phyloP scores from a whole-genome alignment of 495 filamentous ascomycete species.

The Talaromyces proteolyticus region DNA sequence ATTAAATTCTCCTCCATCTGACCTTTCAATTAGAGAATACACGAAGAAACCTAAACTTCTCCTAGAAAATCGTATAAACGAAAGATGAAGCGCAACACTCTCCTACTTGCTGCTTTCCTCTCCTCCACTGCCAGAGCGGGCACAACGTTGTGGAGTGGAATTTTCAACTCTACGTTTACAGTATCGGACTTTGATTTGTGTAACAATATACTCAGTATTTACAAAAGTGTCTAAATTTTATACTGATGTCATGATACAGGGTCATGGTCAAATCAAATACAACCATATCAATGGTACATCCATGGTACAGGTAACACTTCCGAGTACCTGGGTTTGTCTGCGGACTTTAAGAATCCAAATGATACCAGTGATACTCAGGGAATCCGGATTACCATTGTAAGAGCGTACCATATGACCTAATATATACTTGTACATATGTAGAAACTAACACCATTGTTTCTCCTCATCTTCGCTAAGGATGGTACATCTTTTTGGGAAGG shows the following conservation, averaged over 20 bases:
- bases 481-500: slow-evolving; percentile 57
- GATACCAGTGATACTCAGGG: slow-evolving; percentile 56
- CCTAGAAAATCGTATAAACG: too few species aligned
- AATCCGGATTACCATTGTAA: slow-evolving; percentile 63
- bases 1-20: too few species aligned
- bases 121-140: slow-evolving; percentile 15
- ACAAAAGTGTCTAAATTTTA: slow-evolving; percentile 15
- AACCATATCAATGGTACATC: slow-evolving; percentile 71
- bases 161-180: slow-evolving; percentile 13
- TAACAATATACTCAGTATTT: neutral
- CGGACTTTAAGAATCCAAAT: slow-evolving; percentile 60
- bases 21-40: too few species aligned
- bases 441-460: neutral
- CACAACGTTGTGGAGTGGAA: slow-evolving; percentile 19
- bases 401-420: neutral
- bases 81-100: too few species aligned
- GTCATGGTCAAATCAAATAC: slow-evolving; percentile 61
- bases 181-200: slow-evolving; percentile 5
- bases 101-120: too few species aligned
- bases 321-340: slow-evolving; percentile 51
- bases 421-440: neutral
- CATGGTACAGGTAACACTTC: slow-evolving; percentile 49
- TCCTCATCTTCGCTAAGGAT: slow-evolving; percentile 22
- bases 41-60: too few species aligned
- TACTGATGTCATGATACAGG: slow-evolving; percentile 39